Evolutionary conservation across 345 rosid species (phyloP).

Genomic region (Hibiscus trionum): DNA sequence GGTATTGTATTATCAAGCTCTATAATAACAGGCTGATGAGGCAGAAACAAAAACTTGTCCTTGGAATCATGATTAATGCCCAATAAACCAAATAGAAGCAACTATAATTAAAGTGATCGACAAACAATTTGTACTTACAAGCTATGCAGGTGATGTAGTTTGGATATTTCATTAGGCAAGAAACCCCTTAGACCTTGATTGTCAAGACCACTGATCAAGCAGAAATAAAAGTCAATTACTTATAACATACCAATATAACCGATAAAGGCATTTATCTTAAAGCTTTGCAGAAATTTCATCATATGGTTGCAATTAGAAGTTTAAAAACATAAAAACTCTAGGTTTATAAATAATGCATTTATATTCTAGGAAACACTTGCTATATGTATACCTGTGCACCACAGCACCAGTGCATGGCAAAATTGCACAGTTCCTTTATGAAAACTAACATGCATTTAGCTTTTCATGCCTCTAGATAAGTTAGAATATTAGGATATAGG

Average conservation of each 20-base stretch:
- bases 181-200: slow-evolving; percentile 88
- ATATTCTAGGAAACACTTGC: background rate
- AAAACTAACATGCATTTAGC: background rate
- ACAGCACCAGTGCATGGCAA: background rate
- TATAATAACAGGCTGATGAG: background rate
- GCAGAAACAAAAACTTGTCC: background rate
- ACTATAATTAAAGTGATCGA: slow-evolving; percentile 12
- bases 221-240: slow-evolving; percentile 12
- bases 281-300: background rate
- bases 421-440: background rate
- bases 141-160: slow-evolving; percentile 67
- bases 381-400: background rate
- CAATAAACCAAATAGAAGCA: background rate
- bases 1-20: background rate
- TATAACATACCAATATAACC: background rate
- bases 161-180: slow-evolving; percentile 67
- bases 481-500: background rate
- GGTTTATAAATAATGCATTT: background rate
- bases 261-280: background rate
- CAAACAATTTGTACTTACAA: slow-evolving; percentile 43
- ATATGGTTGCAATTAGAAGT: background rate
- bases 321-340: background rate
- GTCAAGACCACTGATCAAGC: slow-evolving; percentile 61
- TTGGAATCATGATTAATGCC: background rate
- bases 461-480: background rate